Base-by-base conservation (phyloP, 106 monocot species). In the Dioscorea alata region DNA sequence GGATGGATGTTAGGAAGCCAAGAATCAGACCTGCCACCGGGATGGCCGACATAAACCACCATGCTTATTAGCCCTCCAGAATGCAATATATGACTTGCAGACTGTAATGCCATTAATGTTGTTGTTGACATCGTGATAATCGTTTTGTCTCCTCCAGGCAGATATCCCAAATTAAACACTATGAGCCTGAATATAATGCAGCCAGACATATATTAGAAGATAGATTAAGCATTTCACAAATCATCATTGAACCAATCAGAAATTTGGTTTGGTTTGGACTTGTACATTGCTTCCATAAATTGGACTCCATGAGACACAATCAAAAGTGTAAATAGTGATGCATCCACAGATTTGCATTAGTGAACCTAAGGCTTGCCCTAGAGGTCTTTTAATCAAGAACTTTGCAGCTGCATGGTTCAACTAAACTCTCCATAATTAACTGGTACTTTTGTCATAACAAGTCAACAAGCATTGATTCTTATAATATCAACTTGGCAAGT, bases 151-250 rank as follows among this genome's bases (percentile, higher is more conserved):
- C 97, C 92, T 73, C 89, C 97, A 3, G 92, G 90, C 65, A 99
- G 92, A 60, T 99, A 93, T 13, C 97, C 97, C 79, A 99, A 69
- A 71, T 99, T 99, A 79, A 99, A 99, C 50, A 79, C 92, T 34
- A 99, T 74, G 34, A 99, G 81, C 83, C 96, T 96, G 83, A 17
- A 49, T 21, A 76, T n/a, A 25, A 59, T 32, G 16, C 33, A 60
- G 54, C 23, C 50, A 59, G 16, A 54, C 19, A 67, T 10, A 15
- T 16, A 8, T 19, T 12, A 54, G 54, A 19, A 13, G 19, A 5
- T 54, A 54, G 3, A 13, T 19, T 15, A 54, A 4, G 9, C 19
- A 8, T 13, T 13, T 0, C 15, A 5, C 54, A 54, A 18, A 54
- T 53, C 18, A 53, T 34, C 34, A 34, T 34, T 7, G 34, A 34